phyloP scores from a whole-genome alignment of 2,329 filamentous ascomycete genomes.

The Fusarium piperis region DNA sequence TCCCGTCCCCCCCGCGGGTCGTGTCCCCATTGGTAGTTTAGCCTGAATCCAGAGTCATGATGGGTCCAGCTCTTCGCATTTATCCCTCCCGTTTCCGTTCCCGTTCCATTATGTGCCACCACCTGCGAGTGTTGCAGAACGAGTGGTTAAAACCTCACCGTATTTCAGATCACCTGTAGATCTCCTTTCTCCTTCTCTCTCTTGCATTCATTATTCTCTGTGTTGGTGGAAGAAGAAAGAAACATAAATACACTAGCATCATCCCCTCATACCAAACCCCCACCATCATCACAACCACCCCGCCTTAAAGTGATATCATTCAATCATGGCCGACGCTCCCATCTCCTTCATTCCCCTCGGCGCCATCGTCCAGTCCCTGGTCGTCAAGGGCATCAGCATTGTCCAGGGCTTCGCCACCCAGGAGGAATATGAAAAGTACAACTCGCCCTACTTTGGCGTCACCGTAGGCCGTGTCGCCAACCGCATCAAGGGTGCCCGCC shows the following conservation, averaged over 20 bases:
- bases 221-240: neutral
- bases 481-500: slow-evolving; percentile 76
- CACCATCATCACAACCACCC: neutral
- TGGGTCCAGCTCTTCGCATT: slow-evolving; percentile 36
- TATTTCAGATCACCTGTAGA: slow-evolving; percentile 13
- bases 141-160: slow-evolving; percentile 27
- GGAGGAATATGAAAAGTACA: slow-evolving; percentile 78
- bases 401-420: slow-evolving; percentile 85
- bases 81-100: slow-evolving; percentile 26
- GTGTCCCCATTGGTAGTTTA: slow-evolving; percentile 35
- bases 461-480: slow-evolving; percentile 91
- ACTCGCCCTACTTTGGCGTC: slow-evolving; percentile 86
- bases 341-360: slow-evolving; percentile 78
- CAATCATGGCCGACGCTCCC: slow-evolving; percentile 57
- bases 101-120: neutral
- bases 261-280: slow-evolving; percentile 14
- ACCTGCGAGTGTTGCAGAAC: slow-evolving; percentile 3
- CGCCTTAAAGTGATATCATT: slow-evolving; percentile 15
- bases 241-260: slow-evolving; percentile 15
- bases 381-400: slow-evolving; percentile 82
- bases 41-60: slow-evolving; percentile 41
- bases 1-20: slow-evolving; percentile 9
- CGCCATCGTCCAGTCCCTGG: slow-evolving; percentile 84
- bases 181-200: neutral
- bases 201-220: neutral